phyloP scores from a whole-genome alignment of 2,329 filamentous ascomycete genomes.

The Tolypocladium capitatum region DNA sequence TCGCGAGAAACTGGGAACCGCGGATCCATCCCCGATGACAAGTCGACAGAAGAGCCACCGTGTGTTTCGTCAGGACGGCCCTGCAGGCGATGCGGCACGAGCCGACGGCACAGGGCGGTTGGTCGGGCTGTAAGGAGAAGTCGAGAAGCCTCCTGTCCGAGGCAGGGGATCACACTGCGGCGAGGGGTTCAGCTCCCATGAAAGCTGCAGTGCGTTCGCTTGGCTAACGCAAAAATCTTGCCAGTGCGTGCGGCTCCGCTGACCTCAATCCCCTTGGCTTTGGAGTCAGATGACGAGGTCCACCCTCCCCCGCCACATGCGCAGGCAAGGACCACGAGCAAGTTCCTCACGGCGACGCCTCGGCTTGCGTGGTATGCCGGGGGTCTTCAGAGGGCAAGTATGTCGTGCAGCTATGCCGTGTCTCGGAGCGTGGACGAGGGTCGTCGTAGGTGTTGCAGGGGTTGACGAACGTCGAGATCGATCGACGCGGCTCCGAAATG shows the following conservation, averaged over 20 bases:
- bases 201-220: neutral
- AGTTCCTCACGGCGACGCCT: constrained; percentile 11
- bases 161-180: neutral
- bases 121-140: neutral
- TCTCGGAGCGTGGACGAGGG: neutral
- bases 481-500: constrained; percentile 6
- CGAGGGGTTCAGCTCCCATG: constrained; percentile 1
- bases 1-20: constrained; percentile 47
- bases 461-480: constrained; percentile 12
- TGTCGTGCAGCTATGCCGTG: neutral
- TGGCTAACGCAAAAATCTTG: neutral
- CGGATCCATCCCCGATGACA: constrained; percentile 44
- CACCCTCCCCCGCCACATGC: constrained; percentile 31
- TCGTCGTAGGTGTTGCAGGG: neutral
- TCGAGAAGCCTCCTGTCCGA: neutral
- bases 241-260: constrained; percentile 7
- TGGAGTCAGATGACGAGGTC: constrained; percentile 21
- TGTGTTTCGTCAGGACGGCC: neutral
- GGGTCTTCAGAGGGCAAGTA: neutral
- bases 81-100: neutral
- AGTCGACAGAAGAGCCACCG: neutral
- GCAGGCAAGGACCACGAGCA: constrained; percentile 20
- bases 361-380: neutral
- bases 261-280: constrained; percentile 21
- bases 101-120: neutral